Evolutionary conservation across 768 basidiomycete species (phyloP), one percentile per base, ranked within the genome.

Genomic region (Roridomyces roridus): DNA sequence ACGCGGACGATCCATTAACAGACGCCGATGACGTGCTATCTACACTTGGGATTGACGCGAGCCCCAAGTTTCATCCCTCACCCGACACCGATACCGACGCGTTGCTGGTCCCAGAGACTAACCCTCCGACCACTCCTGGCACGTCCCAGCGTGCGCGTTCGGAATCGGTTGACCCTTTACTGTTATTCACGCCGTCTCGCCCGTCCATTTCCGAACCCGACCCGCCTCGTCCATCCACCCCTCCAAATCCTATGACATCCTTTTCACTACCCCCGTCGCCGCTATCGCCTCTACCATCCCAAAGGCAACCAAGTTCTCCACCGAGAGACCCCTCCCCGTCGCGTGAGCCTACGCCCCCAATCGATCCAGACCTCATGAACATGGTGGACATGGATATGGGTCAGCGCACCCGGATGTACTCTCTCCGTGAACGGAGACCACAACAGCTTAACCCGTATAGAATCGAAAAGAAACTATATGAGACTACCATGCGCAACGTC

Each of bases 391-490:
- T 31, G 26, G 39, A 43, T 17, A 45, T 37, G 36, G 23, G 50
- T 24, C 17, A 26, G 15, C 41, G 11, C 39, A 12, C 34, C 21
- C 46, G 85, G 31, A 34, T 10, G 28, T 88, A 89, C 66, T 71
- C 82, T 1, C 72, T 91, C 34, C 85, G 89, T 31, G 63, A 66
- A 42, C 82, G 90, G 20, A 72, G 79, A 28, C 68, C 78, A 34
- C 74, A 79, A 18, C 90, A 92, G 65, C 57, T 85, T 15, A 78
- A 82, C 12, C 90, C 90, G 1, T 92, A 86, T 62, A 77, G 75
- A 11, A 78, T 79, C 29, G 89, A 91, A 55, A 73, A 80, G 47
- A 37, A 73, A 11, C 36, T 70, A 34, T 91, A 91, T 67, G 79
- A 82, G 51, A 68, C 70, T 14, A 76, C 79, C 46, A 69, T 91